Evolutionary conservation across 371 early-diverging fungal genomes (phyloP).

Genomic region (Cokeromyces recurvatus): DNA sequence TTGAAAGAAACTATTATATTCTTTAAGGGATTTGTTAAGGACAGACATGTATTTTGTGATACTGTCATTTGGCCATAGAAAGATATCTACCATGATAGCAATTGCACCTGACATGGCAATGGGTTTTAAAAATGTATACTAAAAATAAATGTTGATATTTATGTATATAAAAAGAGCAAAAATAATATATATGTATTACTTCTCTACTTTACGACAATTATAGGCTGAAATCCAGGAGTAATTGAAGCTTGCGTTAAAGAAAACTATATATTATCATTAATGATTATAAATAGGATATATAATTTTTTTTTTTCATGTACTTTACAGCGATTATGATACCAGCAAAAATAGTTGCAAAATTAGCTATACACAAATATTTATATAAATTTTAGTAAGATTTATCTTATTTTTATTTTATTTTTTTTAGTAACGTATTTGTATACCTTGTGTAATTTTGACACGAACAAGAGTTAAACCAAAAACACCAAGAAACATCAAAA

Average conservation of each 20-base stretch:
- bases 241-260: conserved; percentile 27
- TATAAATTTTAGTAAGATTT: neutral
- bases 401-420: neutral
- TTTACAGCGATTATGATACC: conserved; percentile 33
- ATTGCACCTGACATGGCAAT: conserved; percentile 27
- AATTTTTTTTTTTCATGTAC: no score
- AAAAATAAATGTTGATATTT: neutral
- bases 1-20: conserved; percentile 26
- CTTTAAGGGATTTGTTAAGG: conserved; percentile 19
- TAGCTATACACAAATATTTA: conserved; percentile 9
- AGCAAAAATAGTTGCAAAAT: conserved; percentile 33
- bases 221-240: conserved; percentile 20
- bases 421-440: neutral
- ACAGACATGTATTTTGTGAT: conserved; percentile 31
- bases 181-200: neutral
- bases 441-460: conserved; percentile 33
- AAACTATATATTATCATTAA: conserved; percentile 29
- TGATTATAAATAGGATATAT: no score
- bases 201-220: conserved; percentile 18
- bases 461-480: conserved; percentile 34
- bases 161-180: no score
- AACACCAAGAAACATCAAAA: conserved; percentile 32
- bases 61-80: conserved; percentile 45
- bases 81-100: conserved; percentile 22
- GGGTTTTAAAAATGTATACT: conserved; percentile 39